Base-by-base conservation (phyloP, 129 eudicot genomes). In the Calendula officinalis region DNA sequence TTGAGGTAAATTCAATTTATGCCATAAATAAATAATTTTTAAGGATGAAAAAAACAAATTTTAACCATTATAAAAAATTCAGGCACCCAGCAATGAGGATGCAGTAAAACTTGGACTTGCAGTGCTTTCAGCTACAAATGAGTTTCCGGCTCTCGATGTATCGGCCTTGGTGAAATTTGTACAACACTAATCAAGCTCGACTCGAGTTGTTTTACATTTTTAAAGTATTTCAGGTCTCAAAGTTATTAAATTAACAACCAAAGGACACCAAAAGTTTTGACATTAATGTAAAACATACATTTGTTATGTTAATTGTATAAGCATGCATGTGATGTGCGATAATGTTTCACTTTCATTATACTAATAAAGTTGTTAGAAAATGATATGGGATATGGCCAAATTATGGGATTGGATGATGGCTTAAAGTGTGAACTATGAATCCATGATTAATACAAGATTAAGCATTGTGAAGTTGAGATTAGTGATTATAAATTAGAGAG, bases 41-140 rank as follows among this genome's bases (percentile, higher is more conserved):
- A 34, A 32, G 48, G 56, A 35, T 58, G 5, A 7, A 15, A 27
- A 43, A 61, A 33, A 41, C 63, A 22, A 76, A 30, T 13, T 3
- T 47, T 11, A 56, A 60, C 49, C 34, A 30, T 41, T 9, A 48
- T 3, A 43, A 56, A 64, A 47, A 17, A 3, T 47, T 6, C 46
- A 92, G 99, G 96, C 99, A 41, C 86, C 82, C 32, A 85, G 78
- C 69, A 75, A 77, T 0, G 96, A 88, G 17, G 92, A 92, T 43
- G 99, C 96, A 7, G 57, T 73, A 66, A 88, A 83, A 72, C 96
- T 92, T 5, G 96, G 91, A 48, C 80, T 72, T 40, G 78, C 74
- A 16, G 99, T 92, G 75, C 79, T 77, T 71, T 56, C 81, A 30
- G 87, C 95, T 49, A 79, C 73, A 38, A 85, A 64, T 12, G 96